These are phyloP conservation scores for Pluteus cervinus DNA, from an alignment of 768 basidiomycete species.

Conservation along the genomic window DNA sequence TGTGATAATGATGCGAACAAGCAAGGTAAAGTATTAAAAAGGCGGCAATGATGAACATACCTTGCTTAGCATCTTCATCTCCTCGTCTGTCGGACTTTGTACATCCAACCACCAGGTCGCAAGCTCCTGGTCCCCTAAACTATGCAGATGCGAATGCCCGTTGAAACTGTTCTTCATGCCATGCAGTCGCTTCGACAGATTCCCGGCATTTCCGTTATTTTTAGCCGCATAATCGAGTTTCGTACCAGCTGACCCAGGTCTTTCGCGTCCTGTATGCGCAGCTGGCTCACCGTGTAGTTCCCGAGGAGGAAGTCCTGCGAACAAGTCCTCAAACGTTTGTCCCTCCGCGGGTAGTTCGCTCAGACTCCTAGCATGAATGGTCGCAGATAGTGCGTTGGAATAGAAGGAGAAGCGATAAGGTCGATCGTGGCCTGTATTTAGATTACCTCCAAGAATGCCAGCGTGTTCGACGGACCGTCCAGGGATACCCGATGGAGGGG, in stretches of 20 bases:
- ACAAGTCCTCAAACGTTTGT: constrained; percentile 89
- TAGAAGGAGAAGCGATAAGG: constrained; percentile 99
- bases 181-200: too few relatives aligned
- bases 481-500: constrained; percentile 9
- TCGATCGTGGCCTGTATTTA: constrained; percentile 64
- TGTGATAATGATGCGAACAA: not conserved
- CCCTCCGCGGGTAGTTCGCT: constrained; percentile 92
- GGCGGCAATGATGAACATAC: too few relatives aligned
- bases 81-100: constrained; percentile 89
- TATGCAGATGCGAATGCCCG: constrained; percentile 9
- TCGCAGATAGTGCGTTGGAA: constrained; percentile 85
- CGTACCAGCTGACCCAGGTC: not conserved
- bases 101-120: constrained; percentile 99
- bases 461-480: constrained; percentile 7
- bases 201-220: not conserved
- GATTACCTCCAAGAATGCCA: constrained; percentile 25
- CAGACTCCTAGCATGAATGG: constrained; percentile 91
- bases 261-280: not conserved
- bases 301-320: constrained; percentile 47
- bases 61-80: constrained; percentile 96
- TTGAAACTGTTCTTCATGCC: too few relatives aligned
- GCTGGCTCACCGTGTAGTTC: too few relatives aligned
- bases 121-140: constrained; percentile 45
- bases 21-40: too few relatives aligned
- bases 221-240: not conserved